Percentiles rank a stretch among this genome's conserved stretches.
Evolutionary conservation across 495 filamentous ascomycete genomes (phyloP).

Genomic region (Lepidopterella palustris): DNA sequence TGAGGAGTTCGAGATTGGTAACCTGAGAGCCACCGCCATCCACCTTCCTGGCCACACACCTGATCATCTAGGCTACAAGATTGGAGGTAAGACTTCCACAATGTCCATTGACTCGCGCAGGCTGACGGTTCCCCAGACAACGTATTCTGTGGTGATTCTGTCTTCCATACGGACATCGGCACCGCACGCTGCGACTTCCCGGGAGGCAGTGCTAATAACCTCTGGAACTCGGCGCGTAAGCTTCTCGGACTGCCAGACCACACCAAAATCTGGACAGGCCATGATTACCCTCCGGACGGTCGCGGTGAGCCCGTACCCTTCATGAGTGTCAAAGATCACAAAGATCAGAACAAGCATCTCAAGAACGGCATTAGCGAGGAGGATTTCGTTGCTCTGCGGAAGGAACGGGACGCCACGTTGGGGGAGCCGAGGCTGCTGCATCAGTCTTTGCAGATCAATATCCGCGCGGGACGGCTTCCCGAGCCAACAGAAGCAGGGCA

Average conservation of each 20-base stretch:
- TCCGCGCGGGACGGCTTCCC: constrained; percentile 49
- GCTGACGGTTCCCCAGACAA: no score
- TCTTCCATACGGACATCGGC: constrained; percentile 55
- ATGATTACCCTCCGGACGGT: constrained; percentile 44
- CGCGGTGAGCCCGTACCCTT: constrained; percentile 35
- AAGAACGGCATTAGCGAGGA: constrained; percentile 37
- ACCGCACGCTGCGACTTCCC: constrained; percentile 57
- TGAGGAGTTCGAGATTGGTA: constrained; percentile 46
- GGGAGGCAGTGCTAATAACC: constrained; percentile 42
- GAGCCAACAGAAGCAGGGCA: constrained; percentile 25
- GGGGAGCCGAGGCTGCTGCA: constrained; percentile 49
- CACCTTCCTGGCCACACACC: constrained; percentile 58
- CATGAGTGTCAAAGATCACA: constrained; percentile 48
- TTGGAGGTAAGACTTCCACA: no score
- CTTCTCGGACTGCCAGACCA: constrained; percentile 44
- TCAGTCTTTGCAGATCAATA: constrained; percentile 54
- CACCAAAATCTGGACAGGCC: constrained; percentile 39
- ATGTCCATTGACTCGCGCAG: no score
- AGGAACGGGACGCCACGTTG: constrained; percentile 43
- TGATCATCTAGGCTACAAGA: constrained; percentile 55
- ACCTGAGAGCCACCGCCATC: constrained; percentile 41
- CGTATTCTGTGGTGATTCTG: constrained; percentile 54
- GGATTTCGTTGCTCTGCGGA: constrained; percentile 46
- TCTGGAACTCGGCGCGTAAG: constrained; percentile 44
- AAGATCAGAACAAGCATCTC: constrained; percentile 48